Evolutionary conservation across 768 basidiomycete genomes (phyloP).

Genomic region (Pleurotus giganteus): DNA sequence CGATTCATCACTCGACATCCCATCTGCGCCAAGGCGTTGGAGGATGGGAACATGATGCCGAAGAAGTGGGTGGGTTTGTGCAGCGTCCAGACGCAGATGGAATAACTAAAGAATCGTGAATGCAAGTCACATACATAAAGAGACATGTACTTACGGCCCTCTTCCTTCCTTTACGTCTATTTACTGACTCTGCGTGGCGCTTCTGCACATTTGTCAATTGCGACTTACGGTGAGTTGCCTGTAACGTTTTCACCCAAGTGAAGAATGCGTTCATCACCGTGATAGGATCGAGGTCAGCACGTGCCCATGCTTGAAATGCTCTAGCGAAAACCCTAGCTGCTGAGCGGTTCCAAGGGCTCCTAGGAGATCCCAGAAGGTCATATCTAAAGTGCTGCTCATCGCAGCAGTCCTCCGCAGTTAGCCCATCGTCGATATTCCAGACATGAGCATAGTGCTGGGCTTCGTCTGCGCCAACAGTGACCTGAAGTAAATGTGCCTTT

Average conservation of each 20-base stretch:
- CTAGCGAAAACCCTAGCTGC: not conserved
- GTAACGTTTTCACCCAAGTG: not conserved
- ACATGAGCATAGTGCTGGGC: not conserved
- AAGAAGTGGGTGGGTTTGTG: constrained; percentile 9
- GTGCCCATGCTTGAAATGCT: not conserved
- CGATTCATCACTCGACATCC: constrained; percentile 25
- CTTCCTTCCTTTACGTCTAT: not conserved
- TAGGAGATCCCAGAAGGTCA: not conserved
- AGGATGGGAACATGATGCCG: constrained; percentile 16
- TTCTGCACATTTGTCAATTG: not conserved
- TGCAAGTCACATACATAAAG: not conserved
- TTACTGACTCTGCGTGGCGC: not conserved
- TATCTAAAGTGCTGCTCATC: not conserved
- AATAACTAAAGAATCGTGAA: not conserved
- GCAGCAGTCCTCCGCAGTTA: not conserved
- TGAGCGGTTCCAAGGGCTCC: not conserved
- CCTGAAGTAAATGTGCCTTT: not conserved
- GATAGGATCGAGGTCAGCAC: not conserved
- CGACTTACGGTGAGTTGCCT: not conserved
- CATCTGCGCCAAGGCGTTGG: constrained; percentile 18
- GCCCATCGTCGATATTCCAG: not conserved
- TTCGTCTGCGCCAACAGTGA: not conserved
- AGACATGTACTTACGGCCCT: not conserved
- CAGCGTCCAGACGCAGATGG: constrained; percentile 6
- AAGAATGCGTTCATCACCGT: not conserved